Base-by-base conservation (phyloP, 345 rosid species). In the Camelina laxa region DNA sequence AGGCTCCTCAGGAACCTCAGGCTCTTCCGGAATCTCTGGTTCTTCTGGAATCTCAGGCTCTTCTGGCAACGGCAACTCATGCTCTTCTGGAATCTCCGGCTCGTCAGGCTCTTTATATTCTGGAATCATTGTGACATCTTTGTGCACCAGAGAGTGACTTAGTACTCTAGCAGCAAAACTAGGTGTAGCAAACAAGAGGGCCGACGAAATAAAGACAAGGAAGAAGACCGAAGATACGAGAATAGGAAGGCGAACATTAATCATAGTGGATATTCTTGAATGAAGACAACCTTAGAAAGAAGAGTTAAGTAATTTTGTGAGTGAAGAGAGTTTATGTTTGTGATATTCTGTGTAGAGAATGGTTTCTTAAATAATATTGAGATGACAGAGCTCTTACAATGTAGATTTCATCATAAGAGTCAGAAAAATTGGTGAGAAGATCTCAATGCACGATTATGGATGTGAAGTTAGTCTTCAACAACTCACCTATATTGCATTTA, bases 381-480 rank as follows among this genome's bases (percentile, higher is more conserved):
- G 70, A 69, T 35, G 57, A 54, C 69, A 48, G 60, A 31, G 31
- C 5, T 60, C 22, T 10, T n/a, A 22, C 3, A 36, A 55, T 76
- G 60, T 4, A 45, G 20, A 44, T 21, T 3, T 12, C 42, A 61
- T 35, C 31, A 62, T 22, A 67, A 48, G 65, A 70, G 66, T 76
- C 70, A 55, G 33, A 48, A 63, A 2, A 44, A 16, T 47, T 63
- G 80, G 75, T 76, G 53, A 47, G 80, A 76, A 47, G n/a, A 76
- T 16, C 22, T 24, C 71, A 63, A 6, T 21, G 41, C 59, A 69
- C 24, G 65, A 54, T 61, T 61, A 24, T 22, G 65, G 55, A 31
- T 63, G 12, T 47, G 44, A 76, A 21, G 44, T 45, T 76, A 69
- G 65, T 76, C 75, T 45, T 70, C 77, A 63, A 22, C 80, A 76